A percentile compares a stretch with the other conserved stretches of the same genome.
These are phyloP conservation scores for Plantago ovata DNA, from an alignment of 257 asterid genomes.

Conservation along the genomic window DNA sequence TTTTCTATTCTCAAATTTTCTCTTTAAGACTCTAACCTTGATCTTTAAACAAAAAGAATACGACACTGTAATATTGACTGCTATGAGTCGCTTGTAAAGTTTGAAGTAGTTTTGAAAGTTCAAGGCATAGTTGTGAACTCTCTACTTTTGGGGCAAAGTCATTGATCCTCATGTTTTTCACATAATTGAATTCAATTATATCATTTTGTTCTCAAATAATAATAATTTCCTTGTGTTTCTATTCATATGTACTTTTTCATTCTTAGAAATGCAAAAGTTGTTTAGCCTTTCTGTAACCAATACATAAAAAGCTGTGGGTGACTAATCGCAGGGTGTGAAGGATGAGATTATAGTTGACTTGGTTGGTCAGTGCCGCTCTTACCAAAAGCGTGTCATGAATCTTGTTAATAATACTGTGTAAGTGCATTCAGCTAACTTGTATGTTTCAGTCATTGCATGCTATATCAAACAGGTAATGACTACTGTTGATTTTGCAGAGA, in stretches of 20 bases:
- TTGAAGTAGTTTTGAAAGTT: no score
- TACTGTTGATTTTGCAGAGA: conserved; percentile 43
- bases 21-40: no score
- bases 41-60: no score
- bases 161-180: no score
- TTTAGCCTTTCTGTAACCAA: neutral
- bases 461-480: conserved; percentile 12
- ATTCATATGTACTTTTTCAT: neutral
- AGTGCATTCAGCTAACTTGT: conserved; percentile 23
- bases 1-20: no score
- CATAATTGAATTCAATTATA: no score
- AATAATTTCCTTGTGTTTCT: neutral
- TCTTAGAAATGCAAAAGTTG: no score
- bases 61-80: no score
- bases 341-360: conserved; percentile 87
- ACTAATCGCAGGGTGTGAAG: conserved; percentile 56
- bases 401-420: conserved; percentile 86
- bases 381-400: conserved; percentile 85
- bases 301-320: neutral
- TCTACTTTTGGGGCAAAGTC: no score
- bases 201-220: no score
- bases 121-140: no score
- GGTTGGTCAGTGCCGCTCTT: conserved; percentile 87
- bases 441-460: conserved; percentile 10
- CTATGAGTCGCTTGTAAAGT: no score